Conservation (phyloP, 2,329 filamentous ascomycete species). For the Epichloe festucae region DNA sequence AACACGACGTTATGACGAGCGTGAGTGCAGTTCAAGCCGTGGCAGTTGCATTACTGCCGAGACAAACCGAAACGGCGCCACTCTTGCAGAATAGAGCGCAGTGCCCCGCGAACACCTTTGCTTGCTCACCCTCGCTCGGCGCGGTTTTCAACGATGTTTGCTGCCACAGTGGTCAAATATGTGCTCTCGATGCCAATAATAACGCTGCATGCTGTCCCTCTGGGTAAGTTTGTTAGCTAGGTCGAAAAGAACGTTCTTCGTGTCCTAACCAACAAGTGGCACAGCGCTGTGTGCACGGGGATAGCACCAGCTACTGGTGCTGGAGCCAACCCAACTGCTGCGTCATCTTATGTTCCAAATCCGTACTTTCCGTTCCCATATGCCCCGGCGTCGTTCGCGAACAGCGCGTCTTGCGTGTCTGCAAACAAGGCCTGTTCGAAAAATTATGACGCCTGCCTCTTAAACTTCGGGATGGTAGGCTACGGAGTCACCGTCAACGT, state of each 20-base stretch:
- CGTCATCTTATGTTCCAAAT: conserved; percentile 41
- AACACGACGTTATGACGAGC: background rate
- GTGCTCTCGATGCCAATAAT: conserved; percentile 34
- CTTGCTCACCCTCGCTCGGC: conserved; percentile 34
- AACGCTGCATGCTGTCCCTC: conserved; percentile 41
- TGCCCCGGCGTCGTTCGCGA: conserved; percentile 37
- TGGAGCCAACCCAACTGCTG: conserved; percentile 21
- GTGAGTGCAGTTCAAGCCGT: background rate
- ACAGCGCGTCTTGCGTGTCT: conserved; percentile 37
- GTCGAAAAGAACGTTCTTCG: background rate
- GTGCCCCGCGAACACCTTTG: conserved; percentile 37
- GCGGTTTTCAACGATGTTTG: conserved; percentile 34
- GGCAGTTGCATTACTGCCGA: conserved; percentile 7
- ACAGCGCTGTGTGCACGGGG: conserved; percentile 42
- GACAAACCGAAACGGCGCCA: conserved; percentile 11
- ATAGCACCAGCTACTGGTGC: conserved; percentile 31
- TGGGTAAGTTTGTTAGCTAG: conserved; percentile 25
- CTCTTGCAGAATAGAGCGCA: conserved; percentile 16
- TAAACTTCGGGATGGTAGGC: conserved; percentile 28
- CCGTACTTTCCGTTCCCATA: conserved; percentile 48
- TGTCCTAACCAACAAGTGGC: background rate
- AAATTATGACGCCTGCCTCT: conserved; percentile 42
- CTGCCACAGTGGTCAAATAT: conserved; percentile 37
- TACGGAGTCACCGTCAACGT: conserved; percentile 45
- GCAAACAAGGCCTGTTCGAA: conserved; percentile 37